Conservation (phyloP, 495 filamentous ascomycete genomes). For the Neurospora sp. region DNA sequence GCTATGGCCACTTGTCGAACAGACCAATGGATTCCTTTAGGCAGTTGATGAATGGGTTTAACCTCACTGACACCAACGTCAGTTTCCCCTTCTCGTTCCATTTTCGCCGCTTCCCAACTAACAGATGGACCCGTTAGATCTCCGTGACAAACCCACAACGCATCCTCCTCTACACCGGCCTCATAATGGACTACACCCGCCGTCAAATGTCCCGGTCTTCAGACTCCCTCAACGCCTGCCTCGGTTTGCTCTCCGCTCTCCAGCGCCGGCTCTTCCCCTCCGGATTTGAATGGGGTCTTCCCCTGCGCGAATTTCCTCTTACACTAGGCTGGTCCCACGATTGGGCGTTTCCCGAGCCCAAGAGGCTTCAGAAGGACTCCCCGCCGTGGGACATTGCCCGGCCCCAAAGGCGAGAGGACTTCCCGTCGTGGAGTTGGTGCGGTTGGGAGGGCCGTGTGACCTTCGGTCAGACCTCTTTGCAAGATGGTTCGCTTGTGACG, state of each 20-base stretch:
- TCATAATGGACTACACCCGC: constrained; percentile 4
- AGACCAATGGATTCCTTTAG: not conserved
- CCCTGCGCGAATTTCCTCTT: not conserved
- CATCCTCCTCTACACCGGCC: not conserved
- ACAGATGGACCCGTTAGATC: not conserved
- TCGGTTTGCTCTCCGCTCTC: constrained; percentile 2
- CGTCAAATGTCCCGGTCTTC: constrained; percentile 8
- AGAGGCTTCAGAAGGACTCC: not conserved
- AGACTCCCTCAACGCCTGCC: constrained; percentile 11
- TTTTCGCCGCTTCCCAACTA: not conserved
- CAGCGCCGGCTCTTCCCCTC: constrained; percentile 1
- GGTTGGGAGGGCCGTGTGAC: constrained; percentile 7
- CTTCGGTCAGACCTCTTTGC: not conserved
- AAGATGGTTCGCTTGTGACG: not conserved
- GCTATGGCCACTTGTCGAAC: not conserved
- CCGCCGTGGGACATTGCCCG: not conserved
- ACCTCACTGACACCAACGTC: not conserved
- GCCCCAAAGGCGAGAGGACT: not conserved
- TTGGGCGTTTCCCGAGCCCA: not conserved
- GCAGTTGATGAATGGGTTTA: not conserved
- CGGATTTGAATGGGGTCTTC: constrained; percentile 12
- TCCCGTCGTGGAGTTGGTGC: constrained; percentile 10
- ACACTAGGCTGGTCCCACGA: constrained; percentile 8
- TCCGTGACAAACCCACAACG: not conserved
- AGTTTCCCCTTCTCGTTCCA: not conserved